Percentiles rank a stretch among this genome's conserved stretches.
These are phyloP conservation scores for Colletotrichum abscissum DNA, from an alignment of 2,329 filamentous ascomycete species.

Conservation along the genomic window DNA sequence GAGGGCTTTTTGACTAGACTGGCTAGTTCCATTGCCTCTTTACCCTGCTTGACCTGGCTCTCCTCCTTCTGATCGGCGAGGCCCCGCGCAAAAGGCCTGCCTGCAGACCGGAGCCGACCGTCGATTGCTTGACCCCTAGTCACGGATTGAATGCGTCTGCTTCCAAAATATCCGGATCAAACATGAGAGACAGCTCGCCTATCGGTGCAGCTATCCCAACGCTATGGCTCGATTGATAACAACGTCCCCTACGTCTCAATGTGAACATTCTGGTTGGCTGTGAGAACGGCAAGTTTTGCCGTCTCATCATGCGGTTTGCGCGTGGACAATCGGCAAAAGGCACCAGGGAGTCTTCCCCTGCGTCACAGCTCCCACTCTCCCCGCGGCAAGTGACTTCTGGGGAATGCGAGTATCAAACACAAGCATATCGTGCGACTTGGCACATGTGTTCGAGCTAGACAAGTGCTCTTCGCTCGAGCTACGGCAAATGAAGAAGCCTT, in stretches of 20 bases:
- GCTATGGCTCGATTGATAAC: slow-evolving; percentile 8
- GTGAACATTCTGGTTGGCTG: neutral
- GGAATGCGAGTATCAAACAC: neutral
- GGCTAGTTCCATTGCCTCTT: neutral
- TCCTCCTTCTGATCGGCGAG: slow-evolving; percentile 7
- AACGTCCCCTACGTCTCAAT: neutral
- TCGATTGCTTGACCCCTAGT: neutral
- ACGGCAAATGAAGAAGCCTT: neutral
- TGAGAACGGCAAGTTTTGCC: slow-evolving; percentile 1
- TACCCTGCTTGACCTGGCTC: neutral
- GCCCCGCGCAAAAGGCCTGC: neutral
- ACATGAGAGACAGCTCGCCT: neutral
- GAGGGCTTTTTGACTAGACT: neutral
- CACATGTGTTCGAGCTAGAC: neutral
- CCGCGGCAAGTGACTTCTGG: neutral
- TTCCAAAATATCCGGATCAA: neutral
- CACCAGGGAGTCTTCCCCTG: neutral
- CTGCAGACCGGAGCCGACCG: slow-evolving; percentile 1
- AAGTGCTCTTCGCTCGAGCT: neutral
- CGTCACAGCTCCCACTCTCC: neutral
- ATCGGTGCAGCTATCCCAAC: slow-evolving; percentile 13
- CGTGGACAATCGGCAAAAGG: neutral
- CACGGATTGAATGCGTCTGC: neutral
- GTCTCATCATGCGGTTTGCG: neutral
- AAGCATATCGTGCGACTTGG: neutral